Evolutionary conservation across 1,139 yeast species (phyloP), one percentile per base, ranked within the genome.

Genomic region (Komagataea norvegica): DNA sequence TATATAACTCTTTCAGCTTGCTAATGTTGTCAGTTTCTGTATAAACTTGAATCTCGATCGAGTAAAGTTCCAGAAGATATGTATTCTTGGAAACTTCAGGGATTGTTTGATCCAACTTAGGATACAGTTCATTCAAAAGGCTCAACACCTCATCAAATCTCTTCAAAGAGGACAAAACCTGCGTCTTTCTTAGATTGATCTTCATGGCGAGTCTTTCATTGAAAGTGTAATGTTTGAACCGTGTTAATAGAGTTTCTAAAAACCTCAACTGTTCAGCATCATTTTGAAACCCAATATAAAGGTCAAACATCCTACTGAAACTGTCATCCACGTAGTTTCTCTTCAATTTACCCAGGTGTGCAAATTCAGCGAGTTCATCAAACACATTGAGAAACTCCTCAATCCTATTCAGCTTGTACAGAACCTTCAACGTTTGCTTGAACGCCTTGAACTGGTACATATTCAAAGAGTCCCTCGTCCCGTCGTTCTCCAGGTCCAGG

Each of bases 341-440:
- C 31, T 64, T 59, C 18, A 62, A 54, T n/a, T 55, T 48, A 3
- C 49, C 40, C 6, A 54, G 38, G 10, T 60, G 52, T n/a, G 17
- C 8, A 32, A 63, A 46, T 17, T 49, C 43, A 10, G 72, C 54
- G 17, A 73, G 47, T 29, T 52, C 37, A 16, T 49, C 51, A 28
- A 65, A 52, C 26, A 51, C 46, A 4, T 47, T 44, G 20, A 72
- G 49, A 10, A 74, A 64, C 26, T 63, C 59, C 2, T 60, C 65
- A 33, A 60, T 60, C 8, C 56, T 42, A 7, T 62, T 55, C 18
- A 59, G 51, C 19, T 61, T 59, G 45, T 70, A 72, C 26, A 65
- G 57, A 8, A 79, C 60, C 59, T 85, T 85, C 35, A 82, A 67
- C 26, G 72, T 60, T 53, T 85, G 94, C 51, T 85, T 85, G 37